Evolutionary conservation across 768 basidiomycete genomes (phyloP).

Genomic region (Dacryopinax primogenitus): DNA sequence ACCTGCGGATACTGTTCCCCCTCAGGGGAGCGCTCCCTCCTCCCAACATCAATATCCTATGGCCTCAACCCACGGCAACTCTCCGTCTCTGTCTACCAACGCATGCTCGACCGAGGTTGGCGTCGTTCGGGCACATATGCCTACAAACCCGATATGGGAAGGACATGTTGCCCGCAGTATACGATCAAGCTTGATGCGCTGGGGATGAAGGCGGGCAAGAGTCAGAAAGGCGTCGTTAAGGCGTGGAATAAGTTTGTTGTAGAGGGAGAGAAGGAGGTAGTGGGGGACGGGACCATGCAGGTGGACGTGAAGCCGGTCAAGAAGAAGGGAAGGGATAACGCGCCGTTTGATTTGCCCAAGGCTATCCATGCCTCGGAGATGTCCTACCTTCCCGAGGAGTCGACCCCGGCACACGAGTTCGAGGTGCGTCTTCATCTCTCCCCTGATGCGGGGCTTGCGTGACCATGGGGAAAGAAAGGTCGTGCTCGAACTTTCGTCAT

Average conservation of each 20-base stretch:
- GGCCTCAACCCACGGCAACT: slow-evolving; percentile 9
- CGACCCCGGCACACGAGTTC: slow-evolving; percentile 39
- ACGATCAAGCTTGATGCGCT: slow-evolving; percentile 76
- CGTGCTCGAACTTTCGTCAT: slow-evolving; percentile 61
- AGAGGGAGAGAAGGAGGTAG: slow-evolving; percentile 25
- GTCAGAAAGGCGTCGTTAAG: slow-evolving; percentile 61
- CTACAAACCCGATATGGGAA: slow-evolving; percentile 73
- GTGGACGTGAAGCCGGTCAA: slow-evolving; percentile 21
- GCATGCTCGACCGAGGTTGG: slow-evolving; percentile 78
- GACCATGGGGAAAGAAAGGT: slow-evolving; percentile 36
- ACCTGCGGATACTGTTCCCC: slow-evolving; percentile 16
- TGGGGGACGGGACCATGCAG: slow-evolving; percentile 25
- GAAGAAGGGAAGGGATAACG: slow-evolving; percentile 20
- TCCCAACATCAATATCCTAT: not conserved
- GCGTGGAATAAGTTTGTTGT: slow-evolving; percentile 64
- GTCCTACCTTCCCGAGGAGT: slow-evolving; percentile 20
- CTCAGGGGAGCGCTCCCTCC: not conserved
- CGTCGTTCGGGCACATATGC: slow-evolving; percentile 69
- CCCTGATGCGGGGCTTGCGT: not conserved
- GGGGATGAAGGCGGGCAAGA: slow-evolving; percentile 54
- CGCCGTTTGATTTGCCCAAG: slow-evolving; percentile 32
- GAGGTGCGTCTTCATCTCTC: slow-evolving; percentile 33
- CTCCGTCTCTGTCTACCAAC: slow-evolving; percentile 39
- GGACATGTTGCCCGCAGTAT: slow-evolving; percentile 86
- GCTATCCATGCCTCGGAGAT: slow-evolving; percentile 48